Evolutionary conservation across 23 red algal species (phyloP), one percentile per base, ranked within the genome.

Genomic region (Rhodosorus marinus): DNA sequence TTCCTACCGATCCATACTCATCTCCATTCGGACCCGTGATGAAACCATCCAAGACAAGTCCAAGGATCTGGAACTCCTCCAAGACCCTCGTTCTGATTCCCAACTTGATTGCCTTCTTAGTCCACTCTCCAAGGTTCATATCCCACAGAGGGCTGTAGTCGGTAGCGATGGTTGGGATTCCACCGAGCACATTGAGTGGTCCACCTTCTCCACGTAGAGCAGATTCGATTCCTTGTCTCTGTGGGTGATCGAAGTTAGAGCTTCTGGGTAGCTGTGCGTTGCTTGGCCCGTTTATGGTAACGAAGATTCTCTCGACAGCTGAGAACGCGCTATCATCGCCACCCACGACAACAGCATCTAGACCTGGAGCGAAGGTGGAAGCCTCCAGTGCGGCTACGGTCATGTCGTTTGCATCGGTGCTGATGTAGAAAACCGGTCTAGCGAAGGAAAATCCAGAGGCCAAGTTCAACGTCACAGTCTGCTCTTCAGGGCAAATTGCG

Each of bases 71-170:
- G 35, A 73, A 73, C 32, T 73, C 67, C 3, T 60, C 67, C 26
- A 73, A 31, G 15, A 73, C 23, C 2, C 67, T 38, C 31, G 59
- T 45, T 0, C 67, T 33, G n/a, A 73, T 60, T 15, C 53, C 33
- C 22, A 32, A 15, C 20, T 43, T 30, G 28, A 73, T 57, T n/a
- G 67, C 31, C 25, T 73, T 60, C 11, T 20, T 28, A 23, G 67
- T 73, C 67, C 67, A 73, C 5, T 55, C 47, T 0, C 67, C 67
- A 8, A 54, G 40, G 35, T 73, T 60, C 8, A 60, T 29, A 41
- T 73, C 67, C 67, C 67, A 73, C 29, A 56, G 52, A 11, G 67
- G 67, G 22, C 55, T 60, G 67, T 73, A 73, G 32, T 73, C 67
- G 8, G 53, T 60, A 29, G 67, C 67, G 4, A 54, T 57, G 11